Percentiles rank a stretch among this genome's conserved stretches.
These are phyloP conservation scores for Penicillium flavigenum DNA, from an alignment of 495 filamentous ascomycete species.

Conservation along the genomic window DNA sequence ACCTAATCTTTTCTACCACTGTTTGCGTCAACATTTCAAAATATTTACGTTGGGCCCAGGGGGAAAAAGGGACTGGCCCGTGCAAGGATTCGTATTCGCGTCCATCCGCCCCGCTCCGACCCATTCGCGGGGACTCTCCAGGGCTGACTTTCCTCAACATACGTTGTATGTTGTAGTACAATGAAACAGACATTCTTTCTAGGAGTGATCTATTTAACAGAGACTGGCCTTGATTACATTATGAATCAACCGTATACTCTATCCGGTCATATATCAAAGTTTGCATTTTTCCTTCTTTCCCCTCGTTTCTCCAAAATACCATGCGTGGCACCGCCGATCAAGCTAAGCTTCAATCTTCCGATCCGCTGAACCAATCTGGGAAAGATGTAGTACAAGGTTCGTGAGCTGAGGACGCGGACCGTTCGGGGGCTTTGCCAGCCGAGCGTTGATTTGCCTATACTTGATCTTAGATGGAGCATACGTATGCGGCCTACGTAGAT, in stretches of 20 bases:
- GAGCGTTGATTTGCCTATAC: constrained; percentile 24
- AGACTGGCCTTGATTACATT: background rate
- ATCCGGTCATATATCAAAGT: no score
- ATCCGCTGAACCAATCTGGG: constrained; percentile 17
- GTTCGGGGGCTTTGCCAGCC: constrained; percentile 20
- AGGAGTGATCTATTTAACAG: background rate
- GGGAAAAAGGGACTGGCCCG: constrained; percentile 8
- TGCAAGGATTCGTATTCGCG: constrained; percentile 29
- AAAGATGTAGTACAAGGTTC: constrained; percentile 1
- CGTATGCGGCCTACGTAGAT: constrained; percentile 34
- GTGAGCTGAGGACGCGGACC: constrained; percentile 6
- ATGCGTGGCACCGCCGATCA: constrained; percentile 16
- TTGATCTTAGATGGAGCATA: constrained; percentile 22
- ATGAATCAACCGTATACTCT: background rate
- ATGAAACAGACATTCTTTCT: background rate
- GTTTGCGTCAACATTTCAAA: background rate
- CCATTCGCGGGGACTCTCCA: constrained; percentile 15
- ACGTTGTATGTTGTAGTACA: constrained; percentile 1
- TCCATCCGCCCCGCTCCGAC: constrained; percentile 28
- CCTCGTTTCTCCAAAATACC: background rate
- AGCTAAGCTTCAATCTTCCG: constrained; percentile 24
- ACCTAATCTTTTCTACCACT: background rate
- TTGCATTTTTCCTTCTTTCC: background rate
- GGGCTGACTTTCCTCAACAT: constrained; percentile 15
- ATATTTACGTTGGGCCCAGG: constrained; percentile 2